Evolutionary conservation across 352 stramenopile species (phyloP), one percentile per base, ranked within the genome.

Genomic region (Albugo candida): DNA sequence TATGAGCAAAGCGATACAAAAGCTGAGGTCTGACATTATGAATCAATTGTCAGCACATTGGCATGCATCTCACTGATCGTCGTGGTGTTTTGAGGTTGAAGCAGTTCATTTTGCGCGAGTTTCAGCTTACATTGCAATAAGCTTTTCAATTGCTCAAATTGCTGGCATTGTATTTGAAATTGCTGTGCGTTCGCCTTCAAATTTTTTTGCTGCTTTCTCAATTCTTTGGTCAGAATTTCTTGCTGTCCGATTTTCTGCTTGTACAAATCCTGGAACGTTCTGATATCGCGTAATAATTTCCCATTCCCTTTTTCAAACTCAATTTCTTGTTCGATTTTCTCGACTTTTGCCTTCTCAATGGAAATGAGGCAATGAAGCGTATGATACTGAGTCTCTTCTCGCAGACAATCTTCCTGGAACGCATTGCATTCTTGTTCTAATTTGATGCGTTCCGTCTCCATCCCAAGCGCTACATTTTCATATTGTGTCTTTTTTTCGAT

Each of bases 161-260:
- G 74, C 31, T 72, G 59, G 43, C 74, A 67, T 55, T 97, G 86
- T 45, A 73, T 58, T 39, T 72, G 66, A 54, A 82, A 78, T 42
- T 75, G 67, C 13, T 59, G 60, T 13, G 85, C 65, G 46, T 83
- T 86, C 36, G 61, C 67, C 56, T 95, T 94, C 49, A 95, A 67
- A 34, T 66, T 57, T 55, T 87, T 87, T 48, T 95, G 81, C 52
- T 94, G 80, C 56, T 93, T 93, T 27, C 82, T 62, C 36, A 97
- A 59, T 48, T 92, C 74, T 57, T 93, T 94, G 0, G 74, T 80
- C 35, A 95, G 67, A 16, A 65, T 74, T 54, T 96, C 80, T 49
- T 95, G 88, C 56, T 95, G 81, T 18, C 70, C 63, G 40, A 94
- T 66, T 52, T 94, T 96, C 61, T 92, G 66, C 49, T 86, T 83